Evolutionary conservation across 2,329 filamentous ascomycete genomes (phyloP), one percentile per base, ranked within the genome.

Genomic region (Sporothrix euskadiensis): DNA sequence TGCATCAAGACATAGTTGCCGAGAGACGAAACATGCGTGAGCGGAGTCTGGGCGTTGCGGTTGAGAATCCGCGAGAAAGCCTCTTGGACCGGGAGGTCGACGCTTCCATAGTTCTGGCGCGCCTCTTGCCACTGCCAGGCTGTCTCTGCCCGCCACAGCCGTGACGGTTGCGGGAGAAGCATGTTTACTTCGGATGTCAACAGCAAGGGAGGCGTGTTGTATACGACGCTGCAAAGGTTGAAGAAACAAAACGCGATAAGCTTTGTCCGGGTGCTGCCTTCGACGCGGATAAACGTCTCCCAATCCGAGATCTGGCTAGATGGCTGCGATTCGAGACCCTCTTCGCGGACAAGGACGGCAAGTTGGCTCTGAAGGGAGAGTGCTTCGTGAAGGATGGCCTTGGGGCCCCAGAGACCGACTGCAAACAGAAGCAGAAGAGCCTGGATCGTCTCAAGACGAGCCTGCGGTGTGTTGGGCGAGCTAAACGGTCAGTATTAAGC

Each of bases 1-100:
- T 93, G 90, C 3, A 93, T 90, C 47, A 94, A 83, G 8, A 92
- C 87, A 76, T 93, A 92, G 77, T 91, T 91, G 0, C 90, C 91
- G 7, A 92, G 81, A 0, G 89, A 88, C 0, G 88, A 88, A 73
- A 88, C 83, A 61, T 85, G 84, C 0, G 83, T 80, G 0, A 85
- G 84, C 0, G 86, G 82, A 0, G 82, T 83, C 75, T 87, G 84
- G 0, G 83, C 82, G 3, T 83, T 81, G 49, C 88, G 85, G 35
- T 86, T 84, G 49, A 91, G 84, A 0, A 90, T 81, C 56, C 86
- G 82, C 5, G 84, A 84, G 66, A 91, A 85, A 0, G 87, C 86
- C 49, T 90, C 87, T 73, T 88, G 87, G 3, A 90, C 82, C 0
- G 85, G 84, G 54, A 88, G 83, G 30, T 88, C 87, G 12, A 84